phyloP scores from a whole-genome alignment of 1,284 basidiomycete species.

The Filobasidium uniguttulatum region DNA sequence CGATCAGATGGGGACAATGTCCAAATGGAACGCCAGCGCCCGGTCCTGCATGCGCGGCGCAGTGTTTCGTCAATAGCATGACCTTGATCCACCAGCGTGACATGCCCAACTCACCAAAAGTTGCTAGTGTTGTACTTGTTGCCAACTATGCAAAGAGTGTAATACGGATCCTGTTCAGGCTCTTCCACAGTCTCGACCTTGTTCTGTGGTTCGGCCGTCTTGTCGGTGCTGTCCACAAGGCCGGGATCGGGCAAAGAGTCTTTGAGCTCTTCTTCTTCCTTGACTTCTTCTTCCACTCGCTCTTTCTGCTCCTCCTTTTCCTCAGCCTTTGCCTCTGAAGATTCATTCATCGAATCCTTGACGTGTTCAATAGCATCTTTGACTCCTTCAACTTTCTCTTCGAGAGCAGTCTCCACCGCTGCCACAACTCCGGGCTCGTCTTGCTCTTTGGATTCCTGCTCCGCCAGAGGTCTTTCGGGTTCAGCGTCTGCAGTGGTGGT shows the following conservation, averaged over 20 bases:
- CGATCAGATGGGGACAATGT: conserved; percentile 34
- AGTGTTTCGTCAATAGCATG: not conserved
- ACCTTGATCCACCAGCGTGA: not conserved
- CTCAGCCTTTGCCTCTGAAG: conserved; percentile 11
- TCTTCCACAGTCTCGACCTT: not conserved
- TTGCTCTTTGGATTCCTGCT: not conserved
- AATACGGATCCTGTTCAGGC: conserved; percentile 36
- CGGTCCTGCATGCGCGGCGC: conserved; percentile 50
- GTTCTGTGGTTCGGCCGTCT: not conserved
- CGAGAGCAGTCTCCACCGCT: not conserved
- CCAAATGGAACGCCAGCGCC: conserved; percentile 62
- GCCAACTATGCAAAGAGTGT: conserved; percentile 67
- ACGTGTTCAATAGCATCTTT: conserved; percentile 10
- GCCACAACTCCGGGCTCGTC: not conserved
- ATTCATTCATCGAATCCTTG: not conserved
- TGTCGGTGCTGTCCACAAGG: not conserved
- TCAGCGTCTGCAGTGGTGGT: not conserved
- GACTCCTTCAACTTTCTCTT: not conserved
- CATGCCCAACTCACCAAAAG: conserved; percentile 53
- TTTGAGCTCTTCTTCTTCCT: not conserved
- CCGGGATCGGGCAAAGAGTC: not conserved
- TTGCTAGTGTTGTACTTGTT: conserved; percentile 87
- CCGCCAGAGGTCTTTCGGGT: not conserved
- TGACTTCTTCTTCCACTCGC: not conserved
- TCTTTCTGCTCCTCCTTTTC: conserved; percentile 8